Evolutionary conservation across 2,329 filamentous ascomycete genomes (phyloP), one percentile per base, ranked within the genome.

Genomic region (Ophiocordyceps sinensis): DNA sequence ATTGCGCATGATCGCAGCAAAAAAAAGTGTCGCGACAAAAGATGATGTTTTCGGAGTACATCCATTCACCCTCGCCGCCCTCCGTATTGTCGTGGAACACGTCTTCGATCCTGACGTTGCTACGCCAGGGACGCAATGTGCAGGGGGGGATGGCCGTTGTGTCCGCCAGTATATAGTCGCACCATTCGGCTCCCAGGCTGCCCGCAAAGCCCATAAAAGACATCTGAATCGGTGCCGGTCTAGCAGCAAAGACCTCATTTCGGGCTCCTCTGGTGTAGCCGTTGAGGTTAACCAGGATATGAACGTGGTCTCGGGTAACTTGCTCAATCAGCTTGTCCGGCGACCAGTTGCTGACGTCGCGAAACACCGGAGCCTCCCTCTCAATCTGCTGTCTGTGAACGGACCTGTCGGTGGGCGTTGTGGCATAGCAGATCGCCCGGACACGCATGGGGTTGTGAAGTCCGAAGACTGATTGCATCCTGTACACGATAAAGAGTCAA

Each of bases 141-240:
- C 79, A 75, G 0, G 71, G 73, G 1, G 91, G 91, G 41, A 98
- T 81, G 0, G 91, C 87, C 1, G 82, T 89, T 39, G 82, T 71
- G 54, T 98, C 91, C 4, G 91, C 88, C 23, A 96, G 73, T 14
- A 98, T 79, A 54, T 98, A 98, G 58, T 98, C 91, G 51, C 91
- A 98, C 91, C 91, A 98, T 57, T 98, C 91, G 3, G 91, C 91
- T 6, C 91, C 91, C 1, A 98, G 67, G 0, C 89, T 95, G 10
- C 91, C 91, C 0, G 91, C 91, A 57, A 98, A 98, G 0, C 91
- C 91, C 91, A 98, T 98, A 54, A 98, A 98, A 0, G 91, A 94
- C 91, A 98, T 98, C 50, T 98, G 91, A 36, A 98, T 86, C 0
- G 91, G 91, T 2, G 88, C 87, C 14, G 91, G 86, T 23, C 93